phyloP scores from a whole-genome alignment of 2,329 filamentous ascomycete species.

The Calycina marina region DNA sequence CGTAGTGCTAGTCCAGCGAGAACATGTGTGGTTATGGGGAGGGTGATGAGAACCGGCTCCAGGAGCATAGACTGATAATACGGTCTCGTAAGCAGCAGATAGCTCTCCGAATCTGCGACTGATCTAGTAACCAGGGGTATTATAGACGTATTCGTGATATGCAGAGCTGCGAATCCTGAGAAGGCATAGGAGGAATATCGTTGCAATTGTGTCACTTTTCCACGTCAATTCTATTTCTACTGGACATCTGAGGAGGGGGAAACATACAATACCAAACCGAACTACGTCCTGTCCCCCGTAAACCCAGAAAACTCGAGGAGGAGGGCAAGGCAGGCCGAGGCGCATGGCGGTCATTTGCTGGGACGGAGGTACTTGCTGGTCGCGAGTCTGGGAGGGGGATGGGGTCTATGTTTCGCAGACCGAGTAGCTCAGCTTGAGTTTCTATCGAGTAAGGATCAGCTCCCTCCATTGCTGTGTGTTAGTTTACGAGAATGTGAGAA shows the following conservation, averaged over 20 bases:
- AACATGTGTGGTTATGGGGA: slow-evolving; percentile 65
- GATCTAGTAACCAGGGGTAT: slow-evolving; percentile 64
- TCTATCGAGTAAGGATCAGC: slow-evolving; percentile 22
- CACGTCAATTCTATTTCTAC: background rate
- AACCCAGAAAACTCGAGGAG: background rate
- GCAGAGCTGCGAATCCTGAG: slow-evolving; percentile 59
- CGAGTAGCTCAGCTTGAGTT: slow-evolving; percentile 39
- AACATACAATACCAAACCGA: slow-evolving; percentile 61
- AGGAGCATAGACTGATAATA: slow-evolving; percentile 76
- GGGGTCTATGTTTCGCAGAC: slow-evolving; percentile 64
- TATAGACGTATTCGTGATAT: slow-evolving; percentile 68
- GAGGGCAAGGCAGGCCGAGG: slow-evolving; percentile 1
- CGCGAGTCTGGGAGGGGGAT: slow-evolving; percentile 32
- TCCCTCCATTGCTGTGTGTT: too few relatives aligned
- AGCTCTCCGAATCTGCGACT: slow-evolving; percentile 62
- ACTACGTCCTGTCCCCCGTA: slow-evolving; percentile 35
- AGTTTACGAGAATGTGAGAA: too few relatives aligned
- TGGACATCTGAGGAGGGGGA: background rate
- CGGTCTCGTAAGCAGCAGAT: slow-evolving; percentile 79
- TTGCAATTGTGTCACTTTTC: slow-evolving; percentile 58
- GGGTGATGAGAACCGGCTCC: slow-evolving; percentile 64
- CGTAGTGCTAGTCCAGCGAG: slow-evolving; percentile 64
- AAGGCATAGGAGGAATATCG: slow-evolving; percentile 83
- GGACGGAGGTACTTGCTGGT: background rate
- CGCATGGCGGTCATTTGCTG: background rate